Percentiles rank a stretch among this genome's conserved stretches.
phyloP scores from a whole-genome alignment of 768 basidiomycete genomes.

The Chalciporus sphaerocephalus region DNA sequence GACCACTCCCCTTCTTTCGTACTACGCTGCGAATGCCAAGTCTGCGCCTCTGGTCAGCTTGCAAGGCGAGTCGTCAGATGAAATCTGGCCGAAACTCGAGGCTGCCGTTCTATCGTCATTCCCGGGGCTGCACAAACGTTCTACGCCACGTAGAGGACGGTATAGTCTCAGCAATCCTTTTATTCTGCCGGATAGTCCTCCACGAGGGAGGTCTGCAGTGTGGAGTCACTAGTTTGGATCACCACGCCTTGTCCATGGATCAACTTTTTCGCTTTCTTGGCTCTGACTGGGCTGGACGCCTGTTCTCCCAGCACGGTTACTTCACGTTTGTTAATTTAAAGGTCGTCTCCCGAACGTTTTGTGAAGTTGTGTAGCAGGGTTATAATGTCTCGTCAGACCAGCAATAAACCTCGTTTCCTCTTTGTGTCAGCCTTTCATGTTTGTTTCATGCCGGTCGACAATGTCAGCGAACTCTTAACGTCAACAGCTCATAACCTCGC shows the following conservation, averaged over 20 bases:
- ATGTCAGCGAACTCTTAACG: too few relatives aligned
- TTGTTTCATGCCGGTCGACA: not conserved
- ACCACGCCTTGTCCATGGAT: not conserved
- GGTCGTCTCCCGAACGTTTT: not conserved
- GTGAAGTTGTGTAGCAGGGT: too few relatives aligned
- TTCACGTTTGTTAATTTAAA: not conserved
- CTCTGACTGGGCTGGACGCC: not conserved
- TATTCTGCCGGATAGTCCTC: constrained; percentile 26
- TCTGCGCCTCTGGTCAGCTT: constrained; percentile 53
- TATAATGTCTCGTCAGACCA: too few relatives aligned
- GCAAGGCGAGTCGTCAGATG: constrained; percentile 73
- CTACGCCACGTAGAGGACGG: constrained; percentile 40
- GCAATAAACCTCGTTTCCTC: too few relatives aligned
- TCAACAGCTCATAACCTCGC: too few relatives aligned
- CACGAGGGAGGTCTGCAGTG: constrained; percentile 9
- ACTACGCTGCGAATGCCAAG: constrained; percentile 48
- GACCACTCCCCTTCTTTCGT: constrained; percentile 75
- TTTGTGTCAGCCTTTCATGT: not conserved
- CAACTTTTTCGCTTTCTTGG: not conserved
- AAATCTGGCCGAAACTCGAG: constrained; percentile 87
- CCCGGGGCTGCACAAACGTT: constrained; percentile 53
- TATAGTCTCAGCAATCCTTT: constrained; percentile 55
- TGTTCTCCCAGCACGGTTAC: constrained; percentile 7
- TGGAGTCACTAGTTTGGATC: constrained; percentile 14
- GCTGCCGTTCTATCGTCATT: constrained; percentile 51